Evolutionary conservation across 306 rosid genomes (phyloP), one percentile per base, ranked within the genome.

Genomic region (Cucurbita pepo): DNA sequence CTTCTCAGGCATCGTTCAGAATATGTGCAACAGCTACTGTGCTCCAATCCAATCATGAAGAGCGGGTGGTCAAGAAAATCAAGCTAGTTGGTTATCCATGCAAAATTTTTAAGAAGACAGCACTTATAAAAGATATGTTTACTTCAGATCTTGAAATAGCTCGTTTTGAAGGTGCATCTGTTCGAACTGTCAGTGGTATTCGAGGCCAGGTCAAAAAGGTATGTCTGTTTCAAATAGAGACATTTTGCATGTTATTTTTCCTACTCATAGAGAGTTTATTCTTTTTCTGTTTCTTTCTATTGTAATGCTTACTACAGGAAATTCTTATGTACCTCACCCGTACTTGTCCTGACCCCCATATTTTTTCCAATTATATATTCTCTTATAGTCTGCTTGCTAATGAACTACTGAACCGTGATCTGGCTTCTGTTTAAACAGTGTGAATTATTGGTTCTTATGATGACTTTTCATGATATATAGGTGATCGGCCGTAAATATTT

Each of bases 151-250:
- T 88, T 73, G 98, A 94, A 83, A 80, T 90, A 79, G 95, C 98
- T 81, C 86, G 90, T 55, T 94, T 88, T 83, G 98, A 88, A 89
- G 97, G 98, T 69, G 98, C 98, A 19, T 83, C 92, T 72, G 75
- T 94, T 80, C 90, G 86, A 66, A 94, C 97, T 30, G 97, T 94
- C 78, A 88, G 96, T 72, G 94, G 94, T 78, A 87, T 94, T 67
- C 86, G 96, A 76, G 98, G 98, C 52, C 96, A 94, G 84, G 91
- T 90, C 72, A 94, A 94, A 87, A 94, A 94, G 98, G 98, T 94
- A 54, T 13, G 82, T 69, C 48, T 51, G 58, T 59, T 75, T 79
- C 58, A 60, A 59, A 69, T 47, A 45, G 34, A 66, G 66, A 14
- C 54, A 13, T 69, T 12, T 48, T 48, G 14, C 19, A 48, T 69